Percentiles rank a stretch among this genome's conserved stretches.
These are phyloP conservation scores for Melaleuca quinquenervia DNA, from an alignment of 345 rosid species.

Conservation along the genomic window DNA sequence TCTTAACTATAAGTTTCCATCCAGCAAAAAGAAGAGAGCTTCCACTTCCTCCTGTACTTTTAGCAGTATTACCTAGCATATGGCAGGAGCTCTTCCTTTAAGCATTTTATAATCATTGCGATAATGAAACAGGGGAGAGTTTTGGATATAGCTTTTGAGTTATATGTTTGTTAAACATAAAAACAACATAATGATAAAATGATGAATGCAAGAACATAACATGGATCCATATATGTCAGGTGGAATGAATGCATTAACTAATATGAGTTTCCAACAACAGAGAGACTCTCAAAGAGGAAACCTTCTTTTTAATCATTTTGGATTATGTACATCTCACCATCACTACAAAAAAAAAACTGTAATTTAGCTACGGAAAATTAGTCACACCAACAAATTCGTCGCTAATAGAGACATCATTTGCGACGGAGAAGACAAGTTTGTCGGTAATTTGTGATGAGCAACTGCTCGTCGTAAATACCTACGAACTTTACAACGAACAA, in stretches of 20 bases:
- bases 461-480: too few relatives aligned
- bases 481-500: too few relatives aligned
- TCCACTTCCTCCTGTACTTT: neutral
- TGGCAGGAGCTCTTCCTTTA: neutral
- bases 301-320: neutral
- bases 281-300: neutral
- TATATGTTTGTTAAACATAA: neutral
- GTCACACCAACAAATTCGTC: too few relatives aligned
- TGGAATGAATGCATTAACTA: neutral
- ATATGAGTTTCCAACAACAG: neutral
- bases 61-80: neutral
- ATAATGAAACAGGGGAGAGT: neutral
- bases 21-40: neutral
- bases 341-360: too few relatives aligned
- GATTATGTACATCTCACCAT: neutral
- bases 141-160: neutral
- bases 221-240: neutral
- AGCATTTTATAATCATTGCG: neutral
- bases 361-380: too few relatives aligned
- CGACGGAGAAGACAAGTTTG: too few relatives aligned
- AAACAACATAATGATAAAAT: neutral
- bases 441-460: too few relatives aligned
- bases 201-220: neutral
- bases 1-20: neutral
- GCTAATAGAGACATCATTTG: too few relatives aligned